Evolutionary conservation across 169 alveolate species (phyloP).

Genomic region (Eimeria sp.): DNA sequence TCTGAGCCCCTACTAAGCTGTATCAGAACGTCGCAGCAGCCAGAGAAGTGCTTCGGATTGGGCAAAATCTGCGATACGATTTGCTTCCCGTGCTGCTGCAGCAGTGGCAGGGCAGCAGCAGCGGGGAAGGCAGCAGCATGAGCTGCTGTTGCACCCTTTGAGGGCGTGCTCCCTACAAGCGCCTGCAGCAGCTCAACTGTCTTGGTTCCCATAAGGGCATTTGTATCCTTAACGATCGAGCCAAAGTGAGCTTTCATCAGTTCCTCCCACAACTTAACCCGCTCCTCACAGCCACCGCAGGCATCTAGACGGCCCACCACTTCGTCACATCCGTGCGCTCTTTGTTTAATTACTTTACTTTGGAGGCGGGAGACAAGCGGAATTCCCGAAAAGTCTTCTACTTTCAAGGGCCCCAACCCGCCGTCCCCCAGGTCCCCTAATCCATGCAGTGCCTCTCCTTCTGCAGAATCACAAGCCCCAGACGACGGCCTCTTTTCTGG

Average conservation of each 20-base stretch:
- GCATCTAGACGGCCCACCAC: slow-evolving; percentile 48
- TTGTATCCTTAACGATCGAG: slow-evolving; percentile 63
- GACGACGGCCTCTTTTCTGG: slow-evolving; percentile 69
- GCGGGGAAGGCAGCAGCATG: slow-evolving; percentile 33
- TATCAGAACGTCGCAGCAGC: slow-evolving; percentile 65
- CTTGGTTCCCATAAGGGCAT: slow-evolving; percentile 70
- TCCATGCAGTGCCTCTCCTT: slow-evolving; percentile 45
- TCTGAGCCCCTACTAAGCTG: slow-evolving; percentile 54
- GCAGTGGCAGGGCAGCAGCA: slow-evolving; percentile 66
- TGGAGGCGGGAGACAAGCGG: slow-evolving; percentile 70
- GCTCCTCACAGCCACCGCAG: slow-evolving; percentile 51
- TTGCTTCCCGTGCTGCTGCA: slow-evolving; percentile 53
- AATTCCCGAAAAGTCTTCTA: slow-evolving; percentile 48
- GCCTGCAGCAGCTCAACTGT: slow-evolving; percentile 73
- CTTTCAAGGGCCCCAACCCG: slow-evolving; percentile 66
- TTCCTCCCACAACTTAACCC: slow-evolving; percentile 63
- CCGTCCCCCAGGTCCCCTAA: slow-evolving; percentile 59
- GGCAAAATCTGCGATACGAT: slow-evolving; percentile 15
- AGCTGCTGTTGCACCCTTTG: neutral
- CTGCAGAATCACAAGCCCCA: slow-evolving; percentile 47
- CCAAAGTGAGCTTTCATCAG: slow-evolving; percentile 41
- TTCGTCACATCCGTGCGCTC: slow-evolving; percentile 80
- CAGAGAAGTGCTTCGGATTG: slow-evolving; percentile 45
- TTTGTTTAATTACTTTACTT: slow-evolving; percentile 69
- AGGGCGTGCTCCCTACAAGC: neutral